Conservation (phyloP, 176 grass and related monocot species). For the Avena atlantica region DNA sequence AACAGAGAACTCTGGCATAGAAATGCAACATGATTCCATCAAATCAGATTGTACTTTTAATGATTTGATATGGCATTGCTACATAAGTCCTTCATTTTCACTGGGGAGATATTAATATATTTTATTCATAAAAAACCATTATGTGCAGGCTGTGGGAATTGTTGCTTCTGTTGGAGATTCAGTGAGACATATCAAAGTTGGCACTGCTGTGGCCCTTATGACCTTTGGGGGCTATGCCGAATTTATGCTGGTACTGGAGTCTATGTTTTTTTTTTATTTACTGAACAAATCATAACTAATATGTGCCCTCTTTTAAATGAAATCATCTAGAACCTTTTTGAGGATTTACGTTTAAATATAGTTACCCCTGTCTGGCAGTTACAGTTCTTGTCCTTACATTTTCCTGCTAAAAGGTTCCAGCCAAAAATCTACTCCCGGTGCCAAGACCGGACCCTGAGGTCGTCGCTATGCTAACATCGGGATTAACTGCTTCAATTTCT, state of each 20-base stretch:
- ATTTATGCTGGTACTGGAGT: slow-evolving; percentile 69
- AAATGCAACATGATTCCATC: not conserved
- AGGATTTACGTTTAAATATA: slow-evolving; percentile 28
- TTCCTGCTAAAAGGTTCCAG: slow-evolving; percentile 73
- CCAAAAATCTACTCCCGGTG: slow-evolving; percentile 91
- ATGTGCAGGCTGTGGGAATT: slow-evolving; percentile 83
- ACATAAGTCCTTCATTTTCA: not conserved
- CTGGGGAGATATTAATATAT: slow-evolving; percentile 23
- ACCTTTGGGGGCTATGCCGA: slow-evolving; percentile 95
- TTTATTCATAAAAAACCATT: slow-evolving; percentile 29
- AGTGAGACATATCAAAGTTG: slow-evolving; percentile 80
- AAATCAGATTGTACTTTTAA: not conserved
- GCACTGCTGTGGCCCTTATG: slow-evolving; percentile 91
- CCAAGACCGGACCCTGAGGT: slow-evolving; percentile 90
- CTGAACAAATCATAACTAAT: slow-evolving; percentile 25
- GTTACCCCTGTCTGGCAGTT: slow-evolving; percentile 9
- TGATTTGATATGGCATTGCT: slow-evolving; percentile 3
- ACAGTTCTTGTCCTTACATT: slow-evolving; percentile 23
- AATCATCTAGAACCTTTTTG: slow-evolving; percentile 34
- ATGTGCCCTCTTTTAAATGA: not conserved
- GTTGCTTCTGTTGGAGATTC: slow-evolving; percentile 85
- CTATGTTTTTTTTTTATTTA: slow-evolving; percentile 37
- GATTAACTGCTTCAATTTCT: slow-evolving; percentile 97
- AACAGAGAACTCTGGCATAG: not conserved
- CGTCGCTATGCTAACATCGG: slow-evolving; percentile 96